Evolutionary conservation across 768 basidiomycete species (phyloP).

Genomic region (Lactarius pseudohatsudake): DNA sequence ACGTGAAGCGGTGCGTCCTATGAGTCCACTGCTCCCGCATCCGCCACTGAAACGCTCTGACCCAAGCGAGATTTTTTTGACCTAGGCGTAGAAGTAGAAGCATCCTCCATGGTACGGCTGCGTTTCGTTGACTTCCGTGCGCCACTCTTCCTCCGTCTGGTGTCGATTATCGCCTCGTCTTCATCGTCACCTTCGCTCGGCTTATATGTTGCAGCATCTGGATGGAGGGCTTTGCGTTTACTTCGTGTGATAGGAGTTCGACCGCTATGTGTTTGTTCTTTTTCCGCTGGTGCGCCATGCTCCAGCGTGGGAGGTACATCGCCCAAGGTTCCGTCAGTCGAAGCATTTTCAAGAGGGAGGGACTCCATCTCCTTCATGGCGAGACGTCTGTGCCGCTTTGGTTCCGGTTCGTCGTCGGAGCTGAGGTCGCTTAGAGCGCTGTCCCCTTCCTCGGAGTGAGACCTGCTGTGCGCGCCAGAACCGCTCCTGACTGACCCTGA

Average conservation of each 20-base stretch:
- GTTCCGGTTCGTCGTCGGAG: not conserved
- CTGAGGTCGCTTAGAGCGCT: constrained; percentile 21
- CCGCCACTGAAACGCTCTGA: constrained; percentile 23
- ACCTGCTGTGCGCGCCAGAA: constrained; percentile 5
- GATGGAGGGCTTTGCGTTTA: constrained; percentile 26
- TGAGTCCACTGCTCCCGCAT: constrained; percentile 10
- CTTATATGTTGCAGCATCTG: constrained; percentile 28
- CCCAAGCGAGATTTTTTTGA: constrained; percentile 27
- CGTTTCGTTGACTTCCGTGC: constrained; percentile 25
- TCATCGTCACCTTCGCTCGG: constrained; percentile 20
- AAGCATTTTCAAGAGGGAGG: not conserved
- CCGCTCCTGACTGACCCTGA: constrained; percentile 17
- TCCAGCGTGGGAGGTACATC: not conserved
- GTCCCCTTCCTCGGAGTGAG: not conserved
- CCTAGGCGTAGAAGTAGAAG: constrained; percentile 12
- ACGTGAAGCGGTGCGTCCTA: constrained; percentile 8
- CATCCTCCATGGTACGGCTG: constrained; percentile 25
- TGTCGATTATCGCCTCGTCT: constrained; percentile 13
- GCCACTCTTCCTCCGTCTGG: constrained; percentile 11
- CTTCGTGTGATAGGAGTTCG: constrained; percentile 16
- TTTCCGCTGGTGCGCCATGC: not conserved
- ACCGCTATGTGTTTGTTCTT: constrained; percentile 2
- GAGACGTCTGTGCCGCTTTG: constrained; percentile 18
- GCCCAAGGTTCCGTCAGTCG: not conserved
- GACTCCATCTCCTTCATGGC: not conserved